Base-by-base conservation (phyloP, 2,329 filamentous ascomycete species). In the Fusarium sp. region DNA sequence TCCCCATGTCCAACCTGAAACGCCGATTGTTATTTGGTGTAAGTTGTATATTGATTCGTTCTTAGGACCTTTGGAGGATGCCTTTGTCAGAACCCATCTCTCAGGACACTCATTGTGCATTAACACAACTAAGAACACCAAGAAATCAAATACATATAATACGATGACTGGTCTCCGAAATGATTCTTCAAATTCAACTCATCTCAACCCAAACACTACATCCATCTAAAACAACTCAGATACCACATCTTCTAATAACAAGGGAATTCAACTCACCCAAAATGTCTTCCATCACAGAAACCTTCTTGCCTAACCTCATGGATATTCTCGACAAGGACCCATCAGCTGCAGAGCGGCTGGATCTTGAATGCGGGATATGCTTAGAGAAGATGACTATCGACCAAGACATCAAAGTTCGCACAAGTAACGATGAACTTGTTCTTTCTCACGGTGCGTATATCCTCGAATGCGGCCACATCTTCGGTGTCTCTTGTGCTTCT, bases 391-490 rank as follows among this genome's bases (percentile, higher is more conserved):
- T 65, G 50, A 49, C n/a, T 0, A 4, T 16, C 0, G 18, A 36
- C 7, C 33, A 20, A 10, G 38, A 60, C 3, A 26, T 55, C 4
- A 13, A 15, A 9, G 23, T 2, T 5, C 13, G 26, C 28, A 2
- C 7, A 18, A 13, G 3, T 16, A 5, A 34, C 2, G 12, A 33
- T 44, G 33, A 6, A 34, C 11, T 20, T 15, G 13, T 26, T 13
- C 11, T 57, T 41, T 31, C 28, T 23, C 50, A 50, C 1, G 20
- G 20, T 28, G 59, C 59, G 1, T 34, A 6, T 11, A 31, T 66
- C 6, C 18, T 69, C 0, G 34, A 50, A 12, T 66, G 65, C 6
- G 59, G 45, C 0, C 65, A 69, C 11, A 69, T 68, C 2, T 41
- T 69, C n/a, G 66, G 65, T 2, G n/a, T 30, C 15, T 11, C n/a